A percentile compares a stretch with the other conserved stretches of the same genome.
phyloP scores from a whole-genome alignment of 2,329 filamentous ascomycete genomes.

The Ascochyta viciae-villosae region DNA sequence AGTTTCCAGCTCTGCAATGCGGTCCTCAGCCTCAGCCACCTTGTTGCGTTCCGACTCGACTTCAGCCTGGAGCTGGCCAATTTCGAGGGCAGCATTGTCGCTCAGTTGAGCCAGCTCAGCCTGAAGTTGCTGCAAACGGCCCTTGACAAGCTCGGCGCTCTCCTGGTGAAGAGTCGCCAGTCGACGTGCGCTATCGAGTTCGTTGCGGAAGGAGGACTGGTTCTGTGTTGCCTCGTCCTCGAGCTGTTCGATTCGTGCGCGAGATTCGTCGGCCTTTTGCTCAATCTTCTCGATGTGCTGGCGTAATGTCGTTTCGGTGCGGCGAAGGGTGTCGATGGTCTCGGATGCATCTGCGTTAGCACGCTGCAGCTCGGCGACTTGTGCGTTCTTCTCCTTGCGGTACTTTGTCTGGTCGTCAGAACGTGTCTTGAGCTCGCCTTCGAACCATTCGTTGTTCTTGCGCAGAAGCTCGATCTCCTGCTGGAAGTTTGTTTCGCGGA shows the following conservation, averaged over 20 bases:
- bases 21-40: slow-evolving; percentile 67
- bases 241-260: slow-evolving; percentile 82
- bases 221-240: slow-evolving; percentile 81
- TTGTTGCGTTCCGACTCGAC: slow-evolving; percentile 63
- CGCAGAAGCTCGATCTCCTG: slow-evolving; percentile 90
- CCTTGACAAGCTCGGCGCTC: slow-evolving; percentile 74
- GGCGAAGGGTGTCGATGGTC: slow-evolving; percentile 77
- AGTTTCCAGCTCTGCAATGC: slow-evolving; percentile 70
- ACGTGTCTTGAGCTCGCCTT: slow-evolving; percentile 90
- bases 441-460: slow-evolving; percentile 91
- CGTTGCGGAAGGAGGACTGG: slow-evolving; percentile 86
- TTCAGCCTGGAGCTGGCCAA: slow-evolving; percentile 58
- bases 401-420: slow-evolving; percentile 85
- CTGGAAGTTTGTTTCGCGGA: slow-evolving; percentile 86
- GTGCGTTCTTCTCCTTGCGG: slow-evolving; percentile 91
- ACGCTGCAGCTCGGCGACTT: slow-evolving; percentile 86
- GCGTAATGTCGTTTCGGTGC: slow-evolving; percentile 80
- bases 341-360: slow-evolving; percentile 84
- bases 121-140: slow-evolving; percentile 74
- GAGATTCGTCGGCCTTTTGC: slow-evolving; percentile 83
- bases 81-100: slow-evolving; percentile 69
- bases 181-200: slow-evolving; percentile 80
- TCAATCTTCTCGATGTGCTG: slow-evolving; percentile 83
- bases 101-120: slow-evolving; percentile 67
- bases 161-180: slow-evolving; percentile 84